Percentiles rank a stretch among this genome's conserved stretches.
Conservation (phyloP, 225 moss, liverwort and hornwort genomes). For the Pseudisothecium myosuroides region DNA sequence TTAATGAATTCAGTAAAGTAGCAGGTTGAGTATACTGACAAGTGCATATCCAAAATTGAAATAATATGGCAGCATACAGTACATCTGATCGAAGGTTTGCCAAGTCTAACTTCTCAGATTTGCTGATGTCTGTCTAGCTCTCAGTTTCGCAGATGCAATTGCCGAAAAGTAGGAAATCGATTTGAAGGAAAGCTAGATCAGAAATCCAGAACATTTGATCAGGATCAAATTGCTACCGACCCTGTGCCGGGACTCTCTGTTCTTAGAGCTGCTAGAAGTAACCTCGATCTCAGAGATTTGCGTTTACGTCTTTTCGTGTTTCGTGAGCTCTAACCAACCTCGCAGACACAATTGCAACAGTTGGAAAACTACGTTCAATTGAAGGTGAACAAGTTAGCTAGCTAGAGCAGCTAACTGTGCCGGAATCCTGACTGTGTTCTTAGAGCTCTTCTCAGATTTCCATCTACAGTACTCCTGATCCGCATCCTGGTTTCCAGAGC, state of each 20-base stretch:
- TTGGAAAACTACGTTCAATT: no score
- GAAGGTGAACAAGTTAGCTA: not conserved
- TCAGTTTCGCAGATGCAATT: not conserved
- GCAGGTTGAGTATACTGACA: not conserved
- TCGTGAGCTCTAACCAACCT: not conserved
- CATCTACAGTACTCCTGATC: not conserved
- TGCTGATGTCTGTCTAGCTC: not conserved
- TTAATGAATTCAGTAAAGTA: not conserved
- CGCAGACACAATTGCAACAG: not conserved
- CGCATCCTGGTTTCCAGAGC: not conserved
- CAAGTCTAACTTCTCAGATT: not conserved
- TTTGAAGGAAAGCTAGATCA: not conserved
- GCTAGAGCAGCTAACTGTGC: not conserved
- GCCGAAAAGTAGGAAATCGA: not conserved
- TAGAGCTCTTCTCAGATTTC: not conserved
- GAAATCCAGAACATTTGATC: not conserved
- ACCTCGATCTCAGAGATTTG: not conserved
- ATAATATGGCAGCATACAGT: not conserved
- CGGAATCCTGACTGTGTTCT: not conserved
- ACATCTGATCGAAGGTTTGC: not conserved
- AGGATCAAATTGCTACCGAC: not conserved
- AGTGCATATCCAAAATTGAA: not conserved
- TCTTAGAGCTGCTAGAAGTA: not conserved
- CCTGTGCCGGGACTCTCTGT: not conserved
- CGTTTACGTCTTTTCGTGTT: not conserved